Conservation (phyloP, 441 rosid species). For the Macaranga tanarius region DNA sequence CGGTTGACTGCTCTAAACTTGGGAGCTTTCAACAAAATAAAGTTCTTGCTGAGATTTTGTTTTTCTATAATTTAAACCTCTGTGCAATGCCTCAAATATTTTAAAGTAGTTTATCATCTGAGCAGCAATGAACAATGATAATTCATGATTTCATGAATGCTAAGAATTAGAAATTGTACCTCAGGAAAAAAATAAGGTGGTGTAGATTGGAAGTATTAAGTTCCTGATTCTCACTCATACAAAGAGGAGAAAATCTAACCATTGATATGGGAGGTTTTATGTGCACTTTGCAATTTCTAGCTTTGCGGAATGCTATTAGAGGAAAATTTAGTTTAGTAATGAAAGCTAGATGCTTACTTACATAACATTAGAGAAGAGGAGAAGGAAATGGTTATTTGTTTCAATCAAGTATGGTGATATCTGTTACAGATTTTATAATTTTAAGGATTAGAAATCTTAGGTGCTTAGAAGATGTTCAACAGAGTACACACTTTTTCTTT, state of each 20-base stretch:
- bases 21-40: conserved; percentile 3
- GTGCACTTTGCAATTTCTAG: background rate
- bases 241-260: background rate
- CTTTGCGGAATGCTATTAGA: background rate
- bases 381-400: background rate
- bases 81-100: conserved; percentile 4
- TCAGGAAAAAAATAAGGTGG: background rate
- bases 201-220: background rate
- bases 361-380: background rate
- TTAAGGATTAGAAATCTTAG: background rate
- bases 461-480: background rate
- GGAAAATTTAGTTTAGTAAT: background rate
- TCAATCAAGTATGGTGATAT: background rate
- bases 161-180: background rate
- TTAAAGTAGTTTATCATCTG: conserved; percentile 3
- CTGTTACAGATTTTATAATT: background rate
- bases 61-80: conserved; percentile 2
- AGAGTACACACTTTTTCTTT: background rate
- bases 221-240: background rate
- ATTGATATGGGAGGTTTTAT: background rate
- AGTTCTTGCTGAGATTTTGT: background rate
- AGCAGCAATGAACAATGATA: background rate
- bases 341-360: background rate
- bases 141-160: background rate
- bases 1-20: background rate